phyloP scores from a whole-genome alignment of 2,329 filamentous ascomycete species.

The Thelonectria discophora region DNA sequence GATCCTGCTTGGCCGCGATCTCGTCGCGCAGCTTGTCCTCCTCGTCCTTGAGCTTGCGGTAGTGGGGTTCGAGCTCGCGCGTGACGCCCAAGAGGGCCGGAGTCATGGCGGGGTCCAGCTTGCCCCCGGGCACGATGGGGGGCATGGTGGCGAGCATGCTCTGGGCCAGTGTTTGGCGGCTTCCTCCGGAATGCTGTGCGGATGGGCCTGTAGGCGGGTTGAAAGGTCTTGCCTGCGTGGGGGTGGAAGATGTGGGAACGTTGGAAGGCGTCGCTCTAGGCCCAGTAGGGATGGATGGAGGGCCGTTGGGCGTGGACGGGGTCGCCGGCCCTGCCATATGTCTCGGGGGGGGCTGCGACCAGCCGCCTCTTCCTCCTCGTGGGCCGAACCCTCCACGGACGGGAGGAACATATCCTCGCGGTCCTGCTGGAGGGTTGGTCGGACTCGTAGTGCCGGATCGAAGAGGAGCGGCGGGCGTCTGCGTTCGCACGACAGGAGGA shows the following conservation, averaged over 20 bases:
- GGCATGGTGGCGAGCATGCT: constrained; percentile 61
- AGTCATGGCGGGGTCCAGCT: constrained; percentile 58
- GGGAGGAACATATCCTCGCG: constrained; percentile 61
- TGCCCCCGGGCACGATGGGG: constrained; percentile 62
- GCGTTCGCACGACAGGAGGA: constrained; percentile 46
- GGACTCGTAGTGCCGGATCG: constrained; percentile 56
- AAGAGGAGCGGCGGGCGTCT: constrained; percentile 46
- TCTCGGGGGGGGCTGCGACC: constrained; percentile 49
- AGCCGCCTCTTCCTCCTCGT: constrained; percentile 58
- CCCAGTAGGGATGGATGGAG: constrained; percentile 58
- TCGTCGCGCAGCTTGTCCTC: constrained; percentile 66
- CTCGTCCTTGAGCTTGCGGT: constrained; percentile 63
- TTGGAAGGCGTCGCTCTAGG: constrained; percentile 50
- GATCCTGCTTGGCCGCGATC: constrained; percentile 62
- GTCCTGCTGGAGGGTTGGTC: constrained; percentile 62
- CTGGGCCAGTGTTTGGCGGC: constrained; percentile 60
- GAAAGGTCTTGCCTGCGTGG: constrained; percentile 57
- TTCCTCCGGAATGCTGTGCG: constrained; percentile 48
- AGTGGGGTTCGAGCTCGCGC: constrained; percentile 64
- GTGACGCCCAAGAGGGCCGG: constrained; percentile 58
- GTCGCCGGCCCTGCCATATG: constrained; percentile 48
- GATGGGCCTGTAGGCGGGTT: constrained; percentile 67
- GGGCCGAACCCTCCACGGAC: constrained; percentile 54
- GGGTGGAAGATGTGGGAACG: constrained; percentile 50
- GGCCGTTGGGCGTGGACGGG: constrained; percentile 53